phyloP scores from a whole-genome alignment of 2,329 filamentous ascomycete genomes.

The Boeremia lycopersici region DNA sequence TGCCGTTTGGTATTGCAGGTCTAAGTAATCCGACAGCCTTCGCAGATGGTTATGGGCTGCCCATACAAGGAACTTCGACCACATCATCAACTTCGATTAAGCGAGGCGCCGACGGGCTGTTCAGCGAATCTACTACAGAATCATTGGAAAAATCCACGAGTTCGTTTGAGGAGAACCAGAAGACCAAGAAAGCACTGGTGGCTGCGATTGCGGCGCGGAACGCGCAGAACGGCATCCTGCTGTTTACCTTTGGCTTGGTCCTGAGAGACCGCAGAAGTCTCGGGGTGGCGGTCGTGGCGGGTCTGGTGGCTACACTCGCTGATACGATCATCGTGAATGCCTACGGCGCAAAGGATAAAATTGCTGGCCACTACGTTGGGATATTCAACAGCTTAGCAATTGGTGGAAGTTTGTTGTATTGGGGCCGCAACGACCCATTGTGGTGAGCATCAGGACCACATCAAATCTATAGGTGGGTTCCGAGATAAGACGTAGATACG shows the following conservation, averaged over 20 bases:
- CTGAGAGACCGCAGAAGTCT: conserved; percentile 29
- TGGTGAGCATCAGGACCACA: conserved; percentile 15
- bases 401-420: conserved; percentile 31
- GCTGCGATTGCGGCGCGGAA: conserved; percentile 34
- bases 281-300: conserved; percentile 28
- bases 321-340: conserved; percentile 29
- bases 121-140: conserved; percentile 1
- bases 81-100: conserved; percentile 6
- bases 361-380: conserved; percentile 29
- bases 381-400: conserved; percentile 31
- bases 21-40: conserved; percentile 24
- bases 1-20: conserved; percentile 30
- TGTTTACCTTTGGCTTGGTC: conserved; percentile 28
- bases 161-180: conserved; percentile 17
- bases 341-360: conserved; percentile 30
- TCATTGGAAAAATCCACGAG: neutral
- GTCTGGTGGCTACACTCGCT: conserved; percentile 28
- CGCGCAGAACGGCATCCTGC: conserved; percentile 27
- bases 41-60: conserved; percentile 26
- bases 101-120: neutral
- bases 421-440: conserved; percentile 26
- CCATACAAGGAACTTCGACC: conserved; percentile 10
- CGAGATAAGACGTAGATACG: neutral
- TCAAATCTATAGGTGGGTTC: too few relatives aligned
- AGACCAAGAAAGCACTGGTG: conserved; percentile 30